Evolutionary conservation across 2,329 filamentous ascomycete genomes (phyloP).

Genomic region (Fonsecaea nubica): DNA sequence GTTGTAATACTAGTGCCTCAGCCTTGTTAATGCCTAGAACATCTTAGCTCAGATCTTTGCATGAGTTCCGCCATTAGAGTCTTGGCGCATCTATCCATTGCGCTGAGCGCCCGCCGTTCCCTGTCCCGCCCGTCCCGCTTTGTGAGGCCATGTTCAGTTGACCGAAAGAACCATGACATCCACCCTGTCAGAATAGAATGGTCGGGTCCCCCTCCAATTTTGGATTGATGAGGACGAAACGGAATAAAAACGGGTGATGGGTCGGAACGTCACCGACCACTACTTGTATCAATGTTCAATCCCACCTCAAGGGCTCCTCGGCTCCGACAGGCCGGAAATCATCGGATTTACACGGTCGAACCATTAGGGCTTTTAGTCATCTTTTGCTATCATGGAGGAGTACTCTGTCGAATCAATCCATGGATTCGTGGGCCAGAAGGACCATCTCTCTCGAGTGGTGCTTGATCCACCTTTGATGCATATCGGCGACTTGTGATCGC

Average conservation of each 20-base stretch:
- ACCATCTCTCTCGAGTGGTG: constrained; percentile 50
- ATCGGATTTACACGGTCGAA: neutral
- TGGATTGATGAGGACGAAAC: too few relatives aligned
- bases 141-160: neutral
- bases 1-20: neutral
- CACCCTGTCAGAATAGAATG: too few relatives aligned
- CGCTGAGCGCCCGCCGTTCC: too few relatives aligned
- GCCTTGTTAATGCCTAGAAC: neutral
- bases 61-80: neutral
- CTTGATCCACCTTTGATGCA: constrained; percentile 66
- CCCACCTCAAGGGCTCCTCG: neutral
- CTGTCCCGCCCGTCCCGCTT: neutral
- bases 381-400: neutral
- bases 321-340: neutral
- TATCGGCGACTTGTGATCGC: constrained; percentile 40
- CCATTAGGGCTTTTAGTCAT: neutral
- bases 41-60: neutral
- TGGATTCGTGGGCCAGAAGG: constrained; percentile 49
- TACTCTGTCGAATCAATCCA: constrained; percentile 34
- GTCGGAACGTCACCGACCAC: neutral
- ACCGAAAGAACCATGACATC: too few relatives aligned
- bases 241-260: too few relatives aligned
- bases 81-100: neutral
- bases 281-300: neutral
- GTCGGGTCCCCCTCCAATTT: too few relatives aligned